phyloP scores from a whole-genome alignment of 2,329 filamentous ascomycete genomes.

The Botrytis porri region DNA sequence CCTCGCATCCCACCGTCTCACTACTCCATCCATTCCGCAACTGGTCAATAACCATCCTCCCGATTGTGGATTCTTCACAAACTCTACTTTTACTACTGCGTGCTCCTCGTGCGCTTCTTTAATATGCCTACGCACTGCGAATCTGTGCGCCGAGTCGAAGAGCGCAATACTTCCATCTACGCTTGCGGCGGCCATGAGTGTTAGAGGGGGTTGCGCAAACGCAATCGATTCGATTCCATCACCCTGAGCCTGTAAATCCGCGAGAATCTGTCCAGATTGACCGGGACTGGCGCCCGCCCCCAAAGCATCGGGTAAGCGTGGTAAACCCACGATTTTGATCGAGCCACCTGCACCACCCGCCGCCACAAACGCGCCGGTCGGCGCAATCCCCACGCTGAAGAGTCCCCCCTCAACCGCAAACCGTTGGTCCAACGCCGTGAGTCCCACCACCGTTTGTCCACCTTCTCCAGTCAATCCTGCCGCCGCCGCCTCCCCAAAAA shows the following conservation, averaged over 20 bases:
- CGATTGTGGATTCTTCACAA: conserved; percentile 55
- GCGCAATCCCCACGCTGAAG: conserved; percentile 82
- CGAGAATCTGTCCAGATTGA: conserved; percentile 71
- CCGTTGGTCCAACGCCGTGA: conserved; percentile 80
- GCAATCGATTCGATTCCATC: conserved; percentile 77
- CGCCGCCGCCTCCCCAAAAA: conserved; percentile 39
- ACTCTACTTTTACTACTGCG: conserved; percentile 90
- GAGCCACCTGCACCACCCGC: conserved; percentile 85
- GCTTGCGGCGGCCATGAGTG: conserved; percentile 61
- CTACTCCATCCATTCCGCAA: conserved; percentile 87
- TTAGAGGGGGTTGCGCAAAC: conserved; percentile 54
- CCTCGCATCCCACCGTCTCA: conserved; percentile 81
- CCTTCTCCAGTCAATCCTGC: conserved; percentile 55
- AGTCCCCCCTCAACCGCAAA: conserved; percentile 90
- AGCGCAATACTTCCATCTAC: conserved; percentile 78
- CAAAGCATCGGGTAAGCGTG: conserved; percentile 48
- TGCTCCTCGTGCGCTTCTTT: conserved; percentile 81
- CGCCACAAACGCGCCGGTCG: conserved; percentile 73
- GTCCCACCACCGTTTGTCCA: conserved; percentile 65
- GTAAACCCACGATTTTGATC: conserved; percentile 81
- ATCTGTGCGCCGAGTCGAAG: conserved; percentile 82
- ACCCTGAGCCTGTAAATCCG: conserved; percentile 74
- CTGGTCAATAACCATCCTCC: conserved; percentile 73
- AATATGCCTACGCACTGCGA: conserved; percentile 81
- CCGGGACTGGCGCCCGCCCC: conserved; percentile 39